These are phyloP conservation scores for Trichosanthes truncata DNA, from an alignment of 306 rosid species.

Conservation along the genomic window DNA sequence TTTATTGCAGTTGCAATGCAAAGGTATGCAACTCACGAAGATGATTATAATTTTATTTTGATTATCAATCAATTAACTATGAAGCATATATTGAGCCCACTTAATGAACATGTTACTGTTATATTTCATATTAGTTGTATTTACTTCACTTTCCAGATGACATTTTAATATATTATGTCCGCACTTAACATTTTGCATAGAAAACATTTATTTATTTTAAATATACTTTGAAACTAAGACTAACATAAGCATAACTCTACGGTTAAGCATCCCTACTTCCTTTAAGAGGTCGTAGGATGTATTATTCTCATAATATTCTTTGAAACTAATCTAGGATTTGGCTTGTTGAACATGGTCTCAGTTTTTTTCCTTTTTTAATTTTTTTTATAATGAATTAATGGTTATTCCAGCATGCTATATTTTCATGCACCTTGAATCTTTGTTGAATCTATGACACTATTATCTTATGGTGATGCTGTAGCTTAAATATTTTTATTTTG, in stretches of 20 bases:
- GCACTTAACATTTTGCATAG: background rate
- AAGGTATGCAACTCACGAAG: conserved; percentile 34
- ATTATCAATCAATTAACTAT: background rate
- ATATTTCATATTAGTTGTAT: background rate
- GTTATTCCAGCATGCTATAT: background rate
- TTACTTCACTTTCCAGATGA: background rate
- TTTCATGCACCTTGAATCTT: background rate
- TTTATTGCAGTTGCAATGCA: conserved; percentile 29
- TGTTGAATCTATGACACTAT: background rate
- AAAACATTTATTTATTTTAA: background rate
- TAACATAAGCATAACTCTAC: background rate
- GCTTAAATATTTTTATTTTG: conserved; percentile 12
- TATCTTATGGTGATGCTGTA: background rate
- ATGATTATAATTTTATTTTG: background rate
- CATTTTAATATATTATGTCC: background rate
- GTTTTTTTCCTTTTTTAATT: background rate
- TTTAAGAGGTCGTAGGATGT: background rate
- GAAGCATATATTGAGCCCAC: background rate
- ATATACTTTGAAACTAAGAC: background rate
- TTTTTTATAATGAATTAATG: background rate
- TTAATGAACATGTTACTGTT: background rate
- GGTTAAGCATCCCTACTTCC: too few relatives aligned
- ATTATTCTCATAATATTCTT: background rate
- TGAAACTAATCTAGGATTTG: background rate
- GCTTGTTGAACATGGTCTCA: background rate